phyloP scores from a whole-genome alignment of 176 grass and related monocot genomes.

The Triticum monococcum region DNA sequence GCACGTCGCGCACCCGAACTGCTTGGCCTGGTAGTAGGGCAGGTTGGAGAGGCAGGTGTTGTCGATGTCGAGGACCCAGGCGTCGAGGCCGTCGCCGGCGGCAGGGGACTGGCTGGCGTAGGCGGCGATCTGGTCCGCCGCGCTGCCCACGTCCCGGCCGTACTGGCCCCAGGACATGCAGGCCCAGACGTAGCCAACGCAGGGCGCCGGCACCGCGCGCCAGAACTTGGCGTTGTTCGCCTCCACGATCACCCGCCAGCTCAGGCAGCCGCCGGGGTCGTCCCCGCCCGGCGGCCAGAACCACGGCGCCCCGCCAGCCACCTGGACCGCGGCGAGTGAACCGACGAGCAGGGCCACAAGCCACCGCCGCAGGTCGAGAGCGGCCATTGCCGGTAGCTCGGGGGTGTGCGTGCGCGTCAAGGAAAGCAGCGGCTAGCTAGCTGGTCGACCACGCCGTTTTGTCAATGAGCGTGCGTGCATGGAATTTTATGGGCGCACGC shows the following conservation, averaged over 20 bases:
- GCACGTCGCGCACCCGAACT: slow-evolving; percentile 55
- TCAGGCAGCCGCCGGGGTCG: slow-evolving; percentile 48
- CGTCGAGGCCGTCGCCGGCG: slow-evolving; percentile 49
- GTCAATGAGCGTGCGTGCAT: slow-evolving; percentile 1
- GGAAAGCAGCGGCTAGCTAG: background rate
- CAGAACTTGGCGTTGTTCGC: slow-evolving; percentile 68
- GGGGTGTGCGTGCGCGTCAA: background rate
- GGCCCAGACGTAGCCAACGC: slow-evolving; percentile 50
- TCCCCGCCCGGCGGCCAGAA: slow-evolving; percentile 35
- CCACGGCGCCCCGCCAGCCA: background rate
- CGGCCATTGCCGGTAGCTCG: background rate
- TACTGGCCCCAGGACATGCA: slow-evolving; percentile 84
- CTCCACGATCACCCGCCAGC: slow-evolving; percentile 82
- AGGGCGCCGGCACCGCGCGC: slow-evolving; percentile 53
- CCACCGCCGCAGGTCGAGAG: background rate
- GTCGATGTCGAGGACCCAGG: slow-evolving; percentile 86
- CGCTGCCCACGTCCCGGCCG: slow-evolving; percentile 44
- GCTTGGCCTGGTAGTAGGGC: slow-evolving; percentile 56
- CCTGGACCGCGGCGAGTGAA: background rate
- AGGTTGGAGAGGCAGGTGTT: slow-evolving; percentile 90
- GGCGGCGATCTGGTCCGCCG: slow-evolving; percentile 38
- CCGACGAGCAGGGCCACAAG: background rate
- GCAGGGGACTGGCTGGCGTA: slow-evolving; percentile 33
- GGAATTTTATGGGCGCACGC: slow-evolving; percentile 19
- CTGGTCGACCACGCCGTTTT: background rate